These are phyloP conservation scores for Phytophthora quininea DNA, from an alignment of 352 stramenopile genomes.

Conservation along the genomic window DNA sequence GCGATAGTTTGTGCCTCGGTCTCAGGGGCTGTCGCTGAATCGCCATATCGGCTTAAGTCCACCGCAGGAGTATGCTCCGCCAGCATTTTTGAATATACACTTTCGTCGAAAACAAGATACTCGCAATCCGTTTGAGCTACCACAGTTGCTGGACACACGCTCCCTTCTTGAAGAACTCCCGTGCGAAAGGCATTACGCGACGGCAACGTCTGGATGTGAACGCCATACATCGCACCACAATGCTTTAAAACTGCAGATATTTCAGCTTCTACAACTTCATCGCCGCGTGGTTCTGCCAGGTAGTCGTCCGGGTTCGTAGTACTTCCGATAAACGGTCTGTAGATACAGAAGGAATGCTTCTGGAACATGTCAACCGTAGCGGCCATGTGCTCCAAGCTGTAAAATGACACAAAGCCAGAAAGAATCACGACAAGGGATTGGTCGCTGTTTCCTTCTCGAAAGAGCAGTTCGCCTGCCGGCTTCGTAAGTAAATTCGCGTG, in stretches of 20 bases:
- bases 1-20: not conserved
- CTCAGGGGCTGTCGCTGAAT: not conserved
- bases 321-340: slow-evolving; percentile 36
- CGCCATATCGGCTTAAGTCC: slow-evolving; percentile 30
- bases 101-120: slow-evolving; percentile 56
- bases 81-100: slow-evolving; percentile 43
- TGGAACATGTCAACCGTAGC: slow-evolving; percentile 69
- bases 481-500: slow-evolving; percentile 41
- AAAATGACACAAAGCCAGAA: slow-evolving; percentile 60
- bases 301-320: slow-evolving; percentile 43
- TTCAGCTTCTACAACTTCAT: slow-evolving; percentile 4
- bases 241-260: slow-evolving; percentile 23
- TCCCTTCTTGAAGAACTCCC: slow-evolving; percentile 48
- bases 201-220: slow-evolving; percentile 66
- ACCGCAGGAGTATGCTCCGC: slow-evolving; percentile 40
- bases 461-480: slow-evolving; percentile 54
- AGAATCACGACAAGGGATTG: slow-evolving; percentile 51
- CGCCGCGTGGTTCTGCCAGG: slow-evolving; percentile 9
- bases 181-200: slow-evolving; percentile 60
- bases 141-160: slow-evolving; percentile 52
- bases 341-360: slow-evolving; percentile 61
- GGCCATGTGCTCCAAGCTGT: slow-evolving; percentile 66
- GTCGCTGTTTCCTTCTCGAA: slow-evolving; percentile 50
- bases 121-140: slow-evolving; percentile 63
- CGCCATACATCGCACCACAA: slow-evolving; percentile 48